Base-by-base conservation (phyloP, 345 rosid species). In the Anacardium occidentale region DNA sequence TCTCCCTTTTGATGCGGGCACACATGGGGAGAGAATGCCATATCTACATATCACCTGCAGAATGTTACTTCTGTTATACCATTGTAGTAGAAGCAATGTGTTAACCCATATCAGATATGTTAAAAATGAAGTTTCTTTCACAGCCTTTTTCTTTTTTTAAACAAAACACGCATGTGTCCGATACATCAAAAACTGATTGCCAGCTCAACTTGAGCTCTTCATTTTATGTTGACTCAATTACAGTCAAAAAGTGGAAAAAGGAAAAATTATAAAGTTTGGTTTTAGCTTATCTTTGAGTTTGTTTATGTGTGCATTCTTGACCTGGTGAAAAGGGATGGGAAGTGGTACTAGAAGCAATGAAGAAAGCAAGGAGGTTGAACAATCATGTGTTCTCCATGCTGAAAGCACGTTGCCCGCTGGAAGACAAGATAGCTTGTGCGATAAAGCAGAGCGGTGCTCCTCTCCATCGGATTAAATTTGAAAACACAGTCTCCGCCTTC, bases 371-470 rank as follows among this genome's bases (percentile, higher is more conserved):
- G 80, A 81, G 98, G 77, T 70, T 95, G 85, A 95, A 93, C 86
- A 95, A 92, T 73, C 99, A 95, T 55, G 99, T 95, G 26, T 93
- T 95, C 90, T 91, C 97, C 18, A 90, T 95, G 97, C 88, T 95
- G 77, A 95, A 91, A 86, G 97, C 99, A 0, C 91, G 96, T 54
- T 95, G 99, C 82, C 99, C 98, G 1, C 91, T 92, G 0, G 97
- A 93, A 81, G 99, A 93, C 84, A 96, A 96, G 82, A 85, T 80
- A 5, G 98, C 99, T 42, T 95, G 99, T 58, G 98, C 96, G 42
- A 93, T 95, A 73, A 93, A 91, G 83, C 98, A 95, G 83, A 93
- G 97, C 7, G 99, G 98, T 8, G 96, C 98, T 26, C 98, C 97
- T 13, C 78, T 93, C 61, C 97, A 91, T 74, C 89, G 97, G 66